Evolutionary conservation across 176 grass and related monocot genomes (phyloP), one percentile per base, ranked within the genome.

Genomic region (Oryza brachyantha): DNA sequence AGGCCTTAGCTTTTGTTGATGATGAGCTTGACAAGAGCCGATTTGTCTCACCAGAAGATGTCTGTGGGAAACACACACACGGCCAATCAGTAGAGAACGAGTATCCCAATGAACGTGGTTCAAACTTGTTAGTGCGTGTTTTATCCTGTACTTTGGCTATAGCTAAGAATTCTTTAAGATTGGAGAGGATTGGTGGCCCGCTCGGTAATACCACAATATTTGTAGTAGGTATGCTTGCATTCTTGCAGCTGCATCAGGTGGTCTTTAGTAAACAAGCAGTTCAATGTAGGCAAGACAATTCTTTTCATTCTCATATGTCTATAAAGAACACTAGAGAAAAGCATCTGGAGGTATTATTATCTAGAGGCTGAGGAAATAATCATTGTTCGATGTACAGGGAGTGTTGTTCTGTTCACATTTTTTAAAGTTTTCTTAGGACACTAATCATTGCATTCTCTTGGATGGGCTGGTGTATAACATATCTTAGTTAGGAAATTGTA

Each of bases 171-270:
- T 81, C 67, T 54, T 16, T 84, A 7, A 77, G 54, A 77, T 69
- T 84, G 1, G 54, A 70, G 73, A 77, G 1, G 39, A 75, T 90
- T 7, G 77, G 86, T 74, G 66, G 81, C 34, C 70, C 87, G 46
- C 70, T 95, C 59, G 78, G 81, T 24, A 95, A 95, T 81, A 82
- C 89, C 13, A 60, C 86, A 0, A 66, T 90, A 54, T 87, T 92
- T 85, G 84, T 86, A 38, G 73, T 88, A 41, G 85, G 89, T 61
- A 85, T 91, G 85, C 80, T 91, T 57, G 76, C 88, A 50, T 89
- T 91, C 59, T 55, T 86, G 60, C 92, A 88, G 71, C 65, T 94
- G n/a, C 83, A 88, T 70, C 88, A 86, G 70, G 45, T 89, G 66
- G 60, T 72, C 13, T 91, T 75, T 50, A 63, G 71, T 55, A 84